These are phyloP conservation scores for Silene conica DNA, from an alignment of 148 eudicot species.

Conservation along the genomic window DNA sequence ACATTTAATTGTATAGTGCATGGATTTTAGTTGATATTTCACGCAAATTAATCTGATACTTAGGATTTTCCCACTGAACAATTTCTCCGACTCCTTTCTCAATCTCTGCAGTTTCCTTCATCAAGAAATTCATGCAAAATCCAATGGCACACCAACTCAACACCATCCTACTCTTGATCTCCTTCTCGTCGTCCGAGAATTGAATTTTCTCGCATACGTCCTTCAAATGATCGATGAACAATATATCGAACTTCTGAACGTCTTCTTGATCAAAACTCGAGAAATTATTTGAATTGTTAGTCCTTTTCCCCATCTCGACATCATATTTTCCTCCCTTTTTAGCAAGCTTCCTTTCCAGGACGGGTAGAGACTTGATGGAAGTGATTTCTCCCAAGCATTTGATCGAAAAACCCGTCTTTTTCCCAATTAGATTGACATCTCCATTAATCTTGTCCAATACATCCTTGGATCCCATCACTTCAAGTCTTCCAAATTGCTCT, in stretches of 20 bases:
- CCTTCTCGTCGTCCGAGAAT: slow-evolving; percentile 27
- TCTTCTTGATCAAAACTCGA: slow-evolving; percentile 30
- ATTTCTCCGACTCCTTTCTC: slow-evolving; percentile 57
- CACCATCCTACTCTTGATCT: slow-evolving; percentile 27
- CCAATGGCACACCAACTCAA: slow-evolving; percentile 48
- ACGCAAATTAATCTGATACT: slow-evolving; percentile 42
- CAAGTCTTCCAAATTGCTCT: slow-evolving; percentile 28
- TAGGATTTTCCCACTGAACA: slow-evolving; percentile 76
- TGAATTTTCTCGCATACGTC: slow-evolving; percentile 23
- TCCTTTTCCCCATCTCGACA: slow-evolving; percentile 47
- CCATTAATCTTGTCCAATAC: slow-evolving; percentile 33
- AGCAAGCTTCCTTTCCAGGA: slow-evolving; percentile 38
- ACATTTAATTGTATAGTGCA: slow-evolving; percentile 27
- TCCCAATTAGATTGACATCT: slow-evolving; percentile 39
- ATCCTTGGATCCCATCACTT: slow-evolving; percentile 22
- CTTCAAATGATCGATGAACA: slow-evolving; percentile 39
- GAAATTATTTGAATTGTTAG: background rate
- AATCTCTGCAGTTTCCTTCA: slow-evolving; percentile 49
- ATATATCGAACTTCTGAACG: slow-evolving; percentile 24
- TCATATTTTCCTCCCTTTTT: slow-evolving; percentile 34
- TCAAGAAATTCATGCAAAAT: slow-evolving; percentile 52
- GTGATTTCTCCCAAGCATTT: slow-evolving; percentile 47
- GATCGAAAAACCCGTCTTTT: slow-evolving; percentile 29
- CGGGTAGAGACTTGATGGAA: slow-evolving; percentile 39
- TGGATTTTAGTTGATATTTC: slow-evolving; percentile 55